Conservation (phyloP, 305 asterid genomes). For the Nicotiana rustica region DNA sequence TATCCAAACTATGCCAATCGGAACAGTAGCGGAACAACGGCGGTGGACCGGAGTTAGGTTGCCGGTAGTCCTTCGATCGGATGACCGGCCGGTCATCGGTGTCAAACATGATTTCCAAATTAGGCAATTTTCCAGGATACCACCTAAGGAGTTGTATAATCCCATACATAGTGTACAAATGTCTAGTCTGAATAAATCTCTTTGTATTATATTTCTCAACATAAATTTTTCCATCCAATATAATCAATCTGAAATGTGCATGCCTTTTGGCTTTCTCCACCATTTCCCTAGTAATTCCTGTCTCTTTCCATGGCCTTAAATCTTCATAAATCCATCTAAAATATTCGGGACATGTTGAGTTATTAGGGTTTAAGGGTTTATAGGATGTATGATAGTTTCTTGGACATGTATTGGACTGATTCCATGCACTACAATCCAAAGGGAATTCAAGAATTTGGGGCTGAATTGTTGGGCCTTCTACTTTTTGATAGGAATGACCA, state of each 20-base stretch:
- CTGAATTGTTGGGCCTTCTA: not conserved
- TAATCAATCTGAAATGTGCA: conserved; percentile 75
- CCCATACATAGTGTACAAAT: conserved; percentile 81
- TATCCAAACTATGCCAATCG: conserved; percentile 72
- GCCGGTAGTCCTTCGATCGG: conserved; percentile 43
- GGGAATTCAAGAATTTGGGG: conserved; percentile 46
- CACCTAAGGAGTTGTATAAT: conserved; percentile 67
- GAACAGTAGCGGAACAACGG: conserved; percentile 92
- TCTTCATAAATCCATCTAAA: conserved; percentile 91
- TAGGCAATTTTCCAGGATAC: conserved; percentile 84
- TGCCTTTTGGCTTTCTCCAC: conserved; percentile 58
- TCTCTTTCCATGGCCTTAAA: conserved; percentile 69
- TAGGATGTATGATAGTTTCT: conserved; percentile 51
- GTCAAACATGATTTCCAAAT: conserved; percentile 89
- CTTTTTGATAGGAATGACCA: conserved; percentile 39
- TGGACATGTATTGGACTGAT: conserved; percentile 63
- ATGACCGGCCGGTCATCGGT: conserved; percentile 76
- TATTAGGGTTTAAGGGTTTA: not conserved
- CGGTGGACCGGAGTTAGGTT: conserved; percentile 57
- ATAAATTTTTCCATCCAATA: conserved; percentile 71
- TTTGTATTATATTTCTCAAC: conserved; percentile 50
- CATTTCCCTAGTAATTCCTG: conserved; percentile 68
- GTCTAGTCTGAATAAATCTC: conserved; percentile 62
- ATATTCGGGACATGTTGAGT: conserved; percentile 70
- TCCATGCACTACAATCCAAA: conserved; percentile 72